Evolutionary conservation across 1,139 yeast species (phyloP).

Genomic region (Insectozyma bohioensis): DNA sequence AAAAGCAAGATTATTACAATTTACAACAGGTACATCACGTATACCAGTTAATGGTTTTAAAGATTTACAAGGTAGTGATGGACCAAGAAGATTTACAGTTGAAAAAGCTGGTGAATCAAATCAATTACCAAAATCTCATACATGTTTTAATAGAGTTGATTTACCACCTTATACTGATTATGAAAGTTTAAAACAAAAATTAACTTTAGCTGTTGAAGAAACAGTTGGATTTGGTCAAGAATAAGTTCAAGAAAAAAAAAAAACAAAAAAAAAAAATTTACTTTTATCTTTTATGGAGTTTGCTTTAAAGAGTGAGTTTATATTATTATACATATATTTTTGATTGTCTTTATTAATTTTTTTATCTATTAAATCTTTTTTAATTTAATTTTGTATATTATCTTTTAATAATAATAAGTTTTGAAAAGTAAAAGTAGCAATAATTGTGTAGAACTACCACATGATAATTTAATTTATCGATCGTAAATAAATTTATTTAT

Average conservation of each 20-base stretch:
- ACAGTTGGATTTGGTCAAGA: constrained; percentile 98
- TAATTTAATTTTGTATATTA: background rate
- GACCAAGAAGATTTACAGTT: constrained; percentile 97
- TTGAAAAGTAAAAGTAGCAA: no score
- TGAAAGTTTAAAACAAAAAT: constrained; percentile 75
- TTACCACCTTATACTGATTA: constrained; percentile 79
- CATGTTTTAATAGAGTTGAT: constrained; percentile 92
- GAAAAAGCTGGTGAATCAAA: constrained; percentile 95
- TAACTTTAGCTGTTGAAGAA: constrained; percentile 87
- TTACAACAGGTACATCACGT: constrained; percentile 98
- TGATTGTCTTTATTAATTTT: background rate
- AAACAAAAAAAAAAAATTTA: background rate
- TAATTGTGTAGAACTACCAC: no score
- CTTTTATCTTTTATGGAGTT: background rate
- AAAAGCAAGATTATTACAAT: constrained; percentile 90
- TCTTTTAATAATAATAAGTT: no score
- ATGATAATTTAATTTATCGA: no score
- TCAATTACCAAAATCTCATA: constrained; percentile 94
- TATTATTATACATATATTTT: background rate
- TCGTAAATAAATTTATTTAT: no score
- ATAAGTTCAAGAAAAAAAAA: constrained; percentile 34
- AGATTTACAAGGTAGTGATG: constrained; percentile 97
- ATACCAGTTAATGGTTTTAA: constrained; percentile 98
- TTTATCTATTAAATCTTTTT: background rate
- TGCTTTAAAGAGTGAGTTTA: constrained; percentile 1